These are phyloP conservation scores for Kwoniella bestiolae DNA, from an alignment of 768 basidiomycete species.

Conservation along the genomic window DNA sequence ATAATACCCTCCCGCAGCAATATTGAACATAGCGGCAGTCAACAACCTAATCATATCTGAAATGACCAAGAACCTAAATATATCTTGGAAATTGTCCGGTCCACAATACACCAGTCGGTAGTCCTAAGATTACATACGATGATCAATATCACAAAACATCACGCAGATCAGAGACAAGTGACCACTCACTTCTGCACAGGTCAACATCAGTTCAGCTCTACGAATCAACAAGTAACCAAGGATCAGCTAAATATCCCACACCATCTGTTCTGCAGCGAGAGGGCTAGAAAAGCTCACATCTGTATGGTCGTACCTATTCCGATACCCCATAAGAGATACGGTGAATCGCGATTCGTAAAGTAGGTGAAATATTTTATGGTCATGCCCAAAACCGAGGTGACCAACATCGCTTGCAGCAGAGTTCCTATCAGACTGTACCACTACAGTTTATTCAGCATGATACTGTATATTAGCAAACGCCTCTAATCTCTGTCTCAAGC, in stretches of 20 bases:
- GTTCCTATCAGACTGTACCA: slow-evolving; percentile 17
- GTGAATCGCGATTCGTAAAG: slow-evolving; percentile 17
- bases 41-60: slow-evolving; percentile 9
- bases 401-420: slow-evolving; percentile 18
- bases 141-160: not conserved
- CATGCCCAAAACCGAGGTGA: slow-evolving; percentile 5
- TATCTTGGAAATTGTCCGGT: slow-evolving; percentile 9
- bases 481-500: not conserved
- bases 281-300: not conserved
- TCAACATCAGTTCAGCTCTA: slow-evolving; percentile 9
- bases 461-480: not conserved
- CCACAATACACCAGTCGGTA: slow-evolving; percentile 16
- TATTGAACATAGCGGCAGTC: slow-evolving; percentile 12
- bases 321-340: slow-evolving; percentile 12
- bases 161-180: not conserved
- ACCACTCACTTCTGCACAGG: slow-evolving; percentile 16
- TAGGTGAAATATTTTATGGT: slow-evolving; percentile 20
- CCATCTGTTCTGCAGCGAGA: not conserved
- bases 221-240: not conserved
- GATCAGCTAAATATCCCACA: not conserved
- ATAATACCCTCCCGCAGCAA: slow-evolving; percentile 15
- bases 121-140: not conserved
- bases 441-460: not conserved
- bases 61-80: slow-evolving; percentile 11
- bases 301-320: slow-evolving; percentile 19